Percentiles rank a stretch among this genome's conserved stretches.
Evolutionary conservation across 2,329 filamentous ascomycete species (phyloP).

Genomic region (Stromatinia cepivora): DNA sequence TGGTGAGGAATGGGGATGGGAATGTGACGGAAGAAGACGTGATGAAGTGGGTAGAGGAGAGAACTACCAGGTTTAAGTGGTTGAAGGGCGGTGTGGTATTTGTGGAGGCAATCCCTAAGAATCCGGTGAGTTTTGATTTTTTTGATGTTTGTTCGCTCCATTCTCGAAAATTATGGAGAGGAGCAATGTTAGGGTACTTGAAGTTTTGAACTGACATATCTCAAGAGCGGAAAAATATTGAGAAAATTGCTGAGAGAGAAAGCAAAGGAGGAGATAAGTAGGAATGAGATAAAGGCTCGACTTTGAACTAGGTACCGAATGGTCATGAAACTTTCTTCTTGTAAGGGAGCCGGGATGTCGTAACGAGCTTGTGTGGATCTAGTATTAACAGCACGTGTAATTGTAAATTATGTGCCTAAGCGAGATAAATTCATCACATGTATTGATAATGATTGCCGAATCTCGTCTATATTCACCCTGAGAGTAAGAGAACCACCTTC

Average conservation of each 20-base stretch:
- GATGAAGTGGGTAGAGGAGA: slow-evolving; percentile 56
- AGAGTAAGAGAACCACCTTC: too few relatives aligned
- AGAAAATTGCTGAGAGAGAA: slow-evolving; percentile 49
- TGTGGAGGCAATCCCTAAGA: slow-evolving; percentile 68
- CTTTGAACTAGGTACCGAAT: background rate
- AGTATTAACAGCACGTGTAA: too few relatives aligned
- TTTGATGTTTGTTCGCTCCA: background rate
- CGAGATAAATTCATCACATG: too few relatives aligned
- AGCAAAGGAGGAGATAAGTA: slow-evolving; percentile 35
- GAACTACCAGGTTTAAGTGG: slow-evolving; percentile 64
- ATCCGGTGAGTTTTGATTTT: slow-evolving; percentile 46
- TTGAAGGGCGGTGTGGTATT: slow-evolving; percentile 68
- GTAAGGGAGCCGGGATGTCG: too few relatives aligned
- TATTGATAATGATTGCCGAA: too few relatives aligned
- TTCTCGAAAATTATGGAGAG: background rate
- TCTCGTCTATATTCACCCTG: too few relatives aligned
- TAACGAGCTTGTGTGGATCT: too few relatives aligned
- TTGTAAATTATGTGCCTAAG: too few relatives aligned
- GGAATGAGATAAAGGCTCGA: background rate
- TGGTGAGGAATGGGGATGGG: slow-evolving; percentile 45
- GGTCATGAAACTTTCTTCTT: too few relatives aligned
- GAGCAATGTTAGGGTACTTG: background rate
- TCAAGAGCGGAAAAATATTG: slow-evolving; percentile 50
- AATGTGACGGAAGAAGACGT: slow-evolving; percentile 48
- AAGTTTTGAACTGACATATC: background rate